A percentile compares a stretch with the other conserved stretches of the same genome.
Evolutionary conservation across 768 basidiomycete genomes (phyloP).

Genomic region (Porphyrellus cyaneotinctus): DNA sequence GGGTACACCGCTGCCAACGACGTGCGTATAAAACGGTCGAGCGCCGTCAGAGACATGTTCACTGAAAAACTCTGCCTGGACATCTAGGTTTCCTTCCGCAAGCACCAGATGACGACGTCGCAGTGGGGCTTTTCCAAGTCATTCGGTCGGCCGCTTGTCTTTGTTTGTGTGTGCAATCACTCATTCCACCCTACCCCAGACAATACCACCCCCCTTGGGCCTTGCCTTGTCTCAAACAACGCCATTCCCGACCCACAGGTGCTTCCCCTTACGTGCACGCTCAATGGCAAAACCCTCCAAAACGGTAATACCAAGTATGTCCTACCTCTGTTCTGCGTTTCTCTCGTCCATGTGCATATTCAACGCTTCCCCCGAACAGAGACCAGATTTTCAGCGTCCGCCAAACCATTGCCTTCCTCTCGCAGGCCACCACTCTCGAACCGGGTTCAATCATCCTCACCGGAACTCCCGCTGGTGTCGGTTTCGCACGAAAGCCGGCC

Average conservation of each 20-base stretch:
- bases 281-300: constrained; percentile 70
- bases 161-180: not conserved
- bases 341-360: not conserved
- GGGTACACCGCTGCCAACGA: constrained; percentile 82
- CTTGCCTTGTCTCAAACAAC: constrained; percentile 67
- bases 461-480: constrained; percentile 78
- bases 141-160: constrained; percentile 51
- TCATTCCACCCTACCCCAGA: constrained; percentile 12
- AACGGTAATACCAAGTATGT: constrained; percentile 70
- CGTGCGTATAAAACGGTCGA: constrained; percentile 35
- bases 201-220: constrained; percentile 64
- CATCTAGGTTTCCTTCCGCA: constrained; percentile 65
- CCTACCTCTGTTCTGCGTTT: not conserved
- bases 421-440: constrained; percentile 78
- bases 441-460: constrained; percentile 83
- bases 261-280: constrained; percentile 53
- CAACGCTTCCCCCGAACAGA: constrained; percentile 34
- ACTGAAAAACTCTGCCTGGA: not conserved
- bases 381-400: constrained; percentile 79
- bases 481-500: constrained; percentile 69
- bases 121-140: constrained; percentile 90
- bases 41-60: not conserved
- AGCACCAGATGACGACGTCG: constrained; percentile 72
- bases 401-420: constrained; percentile 75
- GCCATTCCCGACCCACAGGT: constrained; percentile 64